Conservation (phyloP, 176 grass and related monocot genomes). For the Oryza brachyantha region DNA sequence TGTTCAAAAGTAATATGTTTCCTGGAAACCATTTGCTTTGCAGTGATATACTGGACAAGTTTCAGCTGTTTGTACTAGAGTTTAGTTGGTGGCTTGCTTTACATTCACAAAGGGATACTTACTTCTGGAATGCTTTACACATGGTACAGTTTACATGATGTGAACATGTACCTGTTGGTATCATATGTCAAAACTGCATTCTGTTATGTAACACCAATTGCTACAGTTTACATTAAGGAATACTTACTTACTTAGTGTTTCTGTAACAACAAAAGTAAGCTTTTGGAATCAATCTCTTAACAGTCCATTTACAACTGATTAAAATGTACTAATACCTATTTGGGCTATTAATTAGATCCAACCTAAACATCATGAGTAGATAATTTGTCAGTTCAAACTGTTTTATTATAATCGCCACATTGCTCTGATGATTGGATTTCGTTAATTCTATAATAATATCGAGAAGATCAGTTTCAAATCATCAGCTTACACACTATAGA, state of each 20-base stretch:
- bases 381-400: not conserved
- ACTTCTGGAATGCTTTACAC: not conserved
- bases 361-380: not conserved
- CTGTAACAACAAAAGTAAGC: too few species aligned
- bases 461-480: not conserved
- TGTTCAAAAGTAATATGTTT: constrained; percentile 47
- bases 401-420: not conserved
- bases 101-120: constrained; percentile 1
- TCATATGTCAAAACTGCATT: not conserved
- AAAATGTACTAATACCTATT: not conserved
- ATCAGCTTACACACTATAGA: not conserved
- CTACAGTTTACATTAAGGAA: too few species aligned
- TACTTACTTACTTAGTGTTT: too few species aligned
- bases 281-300: not conserved
- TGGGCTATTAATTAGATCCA: not conserved
- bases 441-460: not conserved
- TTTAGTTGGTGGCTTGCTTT: not conserved
- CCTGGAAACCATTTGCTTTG: not conserved
- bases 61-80: not conserved
- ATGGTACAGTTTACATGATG: not conserved
- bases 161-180: not conserved
- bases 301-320: not conserved
- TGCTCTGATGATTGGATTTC: not conserved
- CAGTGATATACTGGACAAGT: not conserved
- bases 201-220: not conserved